These are phyloP conservation scores for Inga laurina DNA, from an alignment of 306 rosid genomes.

Conservation along the genomic window DNA sequence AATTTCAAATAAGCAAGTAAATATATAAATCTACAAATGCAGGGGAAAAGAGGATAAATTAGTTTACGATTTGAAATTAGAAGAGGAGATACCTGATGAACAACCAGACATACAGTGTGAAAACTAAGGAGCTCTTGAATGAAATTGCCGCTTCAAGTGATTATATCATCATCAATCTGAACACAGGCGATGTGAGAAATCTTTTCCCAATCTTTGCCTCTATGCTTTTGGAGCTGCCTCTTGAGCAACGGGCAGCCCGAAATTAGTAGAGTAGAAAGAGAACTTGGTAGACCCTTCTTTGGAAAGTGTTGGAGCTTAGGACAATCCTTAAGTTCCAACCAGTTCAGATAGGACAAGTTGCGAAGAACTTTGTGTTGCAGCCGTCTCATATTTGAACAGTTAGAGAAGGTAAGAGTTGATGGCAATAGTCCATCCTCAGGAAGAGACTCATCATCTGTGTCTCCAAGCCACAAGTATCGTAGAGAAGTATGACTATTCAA, in stretches of 20 bases:
- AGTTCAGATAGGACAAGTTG: not conserved
- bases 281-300: not conserved
- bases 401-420: not conserved
- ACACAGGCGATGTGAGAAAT: not conserved
- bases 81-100: not conserved
- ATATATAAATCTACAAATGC: no score
- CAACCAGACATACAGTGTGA: not conserved
- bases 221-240: not conserved
- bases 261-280: not conserved
- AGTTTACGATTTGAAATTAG: not conserved
- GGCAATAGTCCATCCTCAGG: not conserved
- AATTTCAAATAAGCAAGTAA: no score
- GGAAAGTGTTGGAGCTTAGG: not conserved
- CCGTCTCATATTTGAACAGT: not conserved
- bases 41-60: no score
- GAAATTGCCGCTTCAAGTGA: not conserved
- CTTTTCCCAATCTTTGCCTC: not conserved
- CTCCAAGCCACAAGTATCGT: no score
- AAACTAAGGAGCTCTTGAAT: not conserved
- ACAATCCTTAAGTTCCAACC: not conserved
- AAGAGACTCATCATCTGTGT: not conserved
- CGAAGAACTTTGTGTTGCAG: not conserved
- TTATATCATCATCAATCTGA: not conserved
- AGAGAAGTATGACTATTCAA: no score
- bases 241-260: not conserved